Evolutionary conservation across 1,284 basidiomycete species (phyloP).

Genomic region (Volvariella volvacea): DNA sequence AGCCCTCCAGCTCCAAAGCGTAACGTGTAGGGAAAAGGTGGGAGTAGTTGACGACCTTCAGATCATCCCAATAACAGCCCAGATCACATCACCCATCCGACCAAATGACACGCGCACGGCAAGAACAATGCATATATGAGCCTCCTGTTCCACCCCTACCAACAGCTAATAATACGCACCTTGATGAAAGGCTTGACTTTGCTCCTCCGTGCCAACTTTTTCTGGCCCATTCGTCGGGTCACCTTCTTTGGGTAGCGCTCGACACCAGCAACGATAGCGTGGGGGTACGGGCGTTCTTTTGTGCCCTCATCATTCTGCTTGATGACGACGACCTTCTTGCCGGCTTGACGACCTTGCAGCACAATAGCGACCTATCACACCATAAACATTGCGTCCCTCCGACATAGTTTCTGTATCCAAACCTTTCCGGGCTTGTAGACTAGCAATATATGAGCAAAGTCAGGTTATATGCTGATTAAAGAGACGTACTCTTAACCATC

Average conservation of each 20-base stretch:
- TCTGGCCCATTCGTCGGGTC: conserved; percentile 93
- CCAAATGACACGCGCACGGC: background rate
- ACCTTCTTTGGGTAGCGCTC: conserved; percentile 97
- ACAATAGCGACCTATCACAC: conserved; percentile 78
- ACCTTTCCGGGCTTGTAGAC: conserved; percentile 99
- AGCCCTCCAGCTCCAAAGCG: conserved; percentile 86
- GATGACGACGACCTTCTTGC: conserved; percentile 88
- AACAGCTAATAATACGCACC: conserved; percentile 41
- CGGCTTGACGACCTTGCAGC: conserved; percentile 94
- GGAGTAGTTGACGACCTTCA: conserved; percentile 87
- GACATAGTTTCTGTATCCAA: conserved; percentile 2
- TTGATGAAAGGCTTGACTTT: conserved; percentile 99
- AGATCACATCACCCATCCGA: background rate
- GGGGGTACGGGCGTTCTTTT: conserved; percentile 88
- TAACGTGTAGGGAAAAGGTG: conserved; percentile 98
- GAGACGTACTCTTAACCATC: conserved; percentile 59
- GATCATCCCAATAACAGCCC: background rate
- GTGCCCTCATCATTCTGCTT: conserved; percentile 86
- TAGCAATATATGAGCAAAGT: conserved; percentile 30
- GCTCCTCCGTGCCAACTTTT: conserved; percentile 84
- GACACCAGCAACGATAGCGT: conserved; percentile 93
- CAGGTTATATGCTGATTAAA: conserved; percentile 4
- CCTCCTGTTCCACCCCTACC: too few relatives aligned
- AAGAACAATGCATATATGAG: background rate
- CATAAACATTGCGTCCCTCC: conserved; percentile 6